These are phyloP conservation scores for Linnemannia zychae DNA, from an alignment of 192 early-diverging fungal species.

Conservation along the genomic window DNA sequence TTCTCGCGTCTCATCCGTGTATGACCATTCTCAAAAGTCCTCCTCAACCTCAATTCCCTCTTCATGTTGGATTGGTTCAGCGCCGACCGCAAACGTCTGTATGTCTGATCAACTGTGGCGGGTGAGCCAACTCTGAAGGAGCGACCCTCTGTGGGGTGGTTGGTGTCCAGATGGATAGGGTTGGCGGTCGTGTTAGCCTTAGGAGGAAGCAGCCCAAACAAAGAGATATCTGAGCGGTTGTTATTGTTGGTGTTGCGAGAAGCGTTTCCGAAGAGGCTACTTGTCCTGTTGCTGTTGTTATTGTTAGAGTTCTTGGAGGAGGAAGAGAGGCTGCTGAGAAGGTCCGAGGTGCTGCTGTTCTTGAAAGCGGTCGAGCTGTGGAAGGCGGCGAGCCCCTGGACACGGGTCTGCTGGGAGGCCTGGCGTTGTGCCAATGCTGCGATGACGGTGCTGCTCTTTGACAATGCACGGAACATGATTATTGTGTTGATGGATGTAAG, in stretches of 20 bases:
- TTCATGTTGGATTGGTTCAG: conserved; percentile 52
- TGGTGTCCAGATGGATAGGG: conserved; percentile 50
- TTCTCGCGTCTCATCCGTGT: conserved; percentile 46
- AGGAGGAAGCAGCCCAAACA: conserved; percentile 20
- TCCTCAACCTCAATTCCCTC: conserved; percentile 38
- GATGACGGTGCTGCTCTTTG: conserved; percentile 9
- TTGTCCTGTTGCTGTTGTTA: conserved; percentile 5
- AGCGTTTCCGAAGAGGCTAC: conserved; percentile 24
- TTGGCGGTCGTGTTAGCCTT: conserved; percentile 51
- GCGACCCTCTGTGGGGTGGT: conserved; percentile 43
- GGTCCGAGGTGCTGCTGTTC: conserved; percentile 15
- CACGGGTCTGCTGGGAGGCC: conserved; percentile 8
- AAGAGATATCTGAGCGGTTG: conserved; percentile 1
- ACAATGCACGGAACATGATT: conserved; percentile 37
- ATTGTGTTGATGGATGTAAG: neutral
- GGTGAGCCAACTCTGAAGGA: conserved; percentile 36
- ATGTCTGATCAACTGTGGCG: conserved; percentile 25
- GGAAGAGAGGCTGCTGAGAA: conserved; percentile 15
- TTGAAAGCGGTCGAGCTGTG: conserved; percentile 19
- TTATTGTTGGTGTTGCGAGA: neutral
- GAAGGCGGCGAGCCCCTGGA: conserved; percentile 20
- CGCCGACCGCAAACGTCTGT: conserved; percentile 32
- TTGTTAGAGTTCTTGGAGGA: conserved; percentile 3
- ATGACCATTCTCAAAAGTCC: conserved; percentile 45
- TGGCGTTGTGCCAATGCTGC: conserved; percentile 26